phyloP scores from a whole-genome alignment of 495 filamentous ascomycete genomes.

The Xanthoparmelia taractica region DNA sequence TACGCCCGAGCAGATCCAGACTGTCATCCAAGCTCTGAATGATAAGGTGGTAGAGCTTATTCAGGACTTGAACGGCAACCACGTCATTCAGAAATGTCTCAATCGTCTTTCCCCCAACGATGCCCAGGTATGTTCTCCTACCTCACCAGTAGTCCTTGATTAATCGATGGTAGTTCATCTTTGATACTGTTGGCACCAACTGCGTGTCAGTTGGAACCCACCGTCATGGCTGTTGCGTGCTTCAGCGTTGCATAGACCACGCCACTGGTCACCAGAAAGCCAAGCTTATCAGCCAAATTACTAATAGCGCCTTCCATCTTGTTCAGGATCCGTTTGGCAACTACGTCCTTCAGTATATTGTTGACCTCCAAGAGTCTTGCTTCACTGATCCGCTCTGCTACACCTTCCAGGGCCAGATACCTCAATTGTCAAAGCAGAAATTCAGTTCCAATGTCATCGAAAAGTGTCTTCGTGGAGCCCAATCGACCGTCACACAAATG shows the following conservation, averaged over 20 bases:
- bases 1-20: constrained; percentile 65
- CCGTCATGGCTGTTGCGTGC: constrained; percentile 94
- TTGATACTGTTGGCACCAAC: constrained; percentile 77
- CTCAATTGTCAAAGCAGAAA: constrained; percentile 83
- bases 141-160: background rate
- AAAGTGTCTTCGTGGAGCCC: constrained; percentile 84
- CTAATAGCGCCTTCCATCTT: constrained; percentile 66
- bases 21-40: constrained; percentile 71
- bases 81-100: constrained; percentile 97
- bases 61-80: constrained; percentile 94
- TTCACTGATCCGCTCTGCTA: constrained; percentile 81
- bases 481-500: constrained; percentile 58
- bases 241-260: constrained; percentile 97
- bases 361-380: constrained; percentile 73
- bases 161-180: constrained; percentile 60
- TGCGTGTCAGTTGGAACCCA: constrained; percentile 92
- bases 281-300: constrained; percentile 79
- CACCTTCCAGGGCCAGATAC: constrained; percentile 66
- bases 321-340: constrained; percentile 97
- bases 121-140: constrained; percentile 45
- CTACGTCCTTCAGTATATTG: constrained; percentile 96
- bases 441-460: constrained; percentile 99
- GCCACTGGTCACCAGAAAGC: constrained; percentile 82
- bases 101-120: constrained; percentile 78
- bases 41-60: constrained; percentile 83